These are phyloP conservation scores for Mitragyna speciosa DNA, from an alignment of 257 asterid genomes.

Conservation along the genomic window DNA sequence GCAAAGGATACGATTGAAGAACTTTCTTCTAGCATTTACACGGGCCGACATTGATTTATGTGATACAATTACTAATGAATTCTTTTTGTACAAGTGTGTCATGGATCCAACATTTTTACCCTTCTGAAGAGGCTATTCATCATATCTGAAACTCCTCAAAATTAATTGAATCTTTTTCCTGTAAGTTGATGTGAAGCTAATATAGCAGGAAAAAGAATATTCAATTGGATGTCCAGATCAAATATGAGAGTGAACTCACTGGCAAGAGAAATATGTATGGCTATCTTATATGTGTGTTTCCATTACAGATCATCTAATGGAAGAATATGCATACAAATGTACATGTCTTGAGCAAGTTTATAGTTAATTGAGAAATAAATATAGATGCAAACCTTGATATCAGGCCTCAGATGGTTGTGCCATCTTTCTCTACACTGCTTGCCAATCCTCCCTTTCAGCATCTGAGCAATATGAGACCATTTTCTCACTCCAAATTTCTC, in stretches of 20 bases:
- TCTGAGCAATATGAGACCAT: conserved; percentile 81
- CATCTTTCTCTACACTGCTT: conserved; percentile 95
- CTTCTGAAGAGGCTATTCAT: background rate
- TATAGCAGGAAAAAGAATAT: background rate
- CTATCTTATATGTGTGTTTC: background rate
- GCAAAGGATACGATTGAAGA: too few relatives aligned
- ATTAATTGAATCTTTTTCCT: background rate
- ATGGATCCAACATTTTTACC: background rate
- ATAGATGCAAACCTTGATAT: conserved; percentile 53
- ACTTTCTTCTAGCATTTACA: too few relatives aligned
- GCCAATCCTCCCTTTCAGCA: conserved; percentile 79
- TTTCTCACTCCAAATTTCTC: conserved; percentile 74
- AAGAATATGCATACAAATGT: background rate
- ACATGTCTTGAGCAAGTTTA: background rate
- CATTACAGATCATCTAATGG: background rate
- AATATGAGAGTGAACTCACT: background rate
- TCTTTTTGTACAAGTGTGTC: background rate
- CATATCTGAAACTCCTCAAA: too few relatives aligned
- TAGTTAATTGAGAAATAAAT: too few relatives aligned
- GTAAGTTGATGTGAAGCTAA: background rate
- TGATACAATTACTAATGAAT: too few relatives aligned
- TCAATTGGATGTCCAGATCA: background rate
- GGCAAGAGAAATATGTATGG: background rate
- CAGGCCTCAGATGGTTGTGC: conserved; percentile 92
- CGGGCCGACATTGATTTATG: too few relatives aligned